Percentiles rank a stretch among this genome's conserved stretches.
These are phyloP conservation scores for Fusarium caatingaense DNA, from an alignment of 2,329 filamentous ascomycete species.

Conservation along the genomic window DNA sequence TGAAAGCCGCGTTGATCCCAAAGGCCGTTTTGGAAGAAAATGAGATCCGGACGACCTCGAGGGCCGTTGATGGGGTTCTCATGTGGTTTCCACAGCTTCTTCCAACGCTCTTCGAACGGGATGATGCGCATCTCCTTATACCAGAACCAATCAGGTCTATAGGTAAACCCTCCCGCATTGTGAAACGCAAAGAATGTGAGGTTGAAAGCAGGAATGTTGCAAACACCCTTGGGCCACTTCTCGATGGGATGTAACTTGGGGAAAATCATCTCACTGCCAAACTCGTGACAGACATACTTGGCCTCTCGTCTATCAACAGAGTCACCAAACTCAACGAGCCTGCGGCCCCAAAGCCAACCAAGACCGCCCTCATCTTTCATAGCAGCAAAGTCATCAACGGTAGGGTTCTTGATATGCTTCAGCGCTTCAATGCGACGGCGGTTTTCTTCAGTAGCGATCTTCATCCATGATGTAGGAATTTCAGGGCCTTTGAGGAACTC, in stretches of 20 bases:
- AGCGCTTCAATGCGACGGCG: background rate
- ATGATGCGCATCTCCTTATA: conserved; percentile 5
- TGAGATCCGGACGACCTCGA: background rate
- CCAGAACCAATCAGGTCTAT: conserved; percentile 7
- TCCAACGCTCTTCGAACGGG: conserved; percentile 8
- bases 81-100: background rate
- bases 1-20: conserved; percentile 11
- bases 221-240: conserved; percentile 6
- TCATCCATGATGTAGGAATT: conserved; percentile 5
- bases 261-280: conserved; percentile 5
- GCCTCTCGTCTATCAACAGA: conserved; percentile 8
- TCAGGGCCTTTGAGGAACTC: background rate
- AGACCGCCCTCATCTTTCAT: conserved; percentile 5
- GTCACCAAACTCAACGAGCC: conserved; percentile 6
- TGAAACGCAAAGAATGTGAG: background rate
- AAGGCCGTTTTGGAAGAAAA: background rate
- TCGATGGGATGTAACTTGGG: background rate
- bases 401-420: background rate
- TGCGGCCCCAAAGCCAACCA: conserved; percentile 5
- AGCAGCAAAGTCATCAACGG: background rate
- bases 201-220: background rate
- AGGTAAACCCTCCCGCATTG: background rate
- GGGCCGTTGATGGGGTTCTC: background rate
- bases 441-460: background rate
- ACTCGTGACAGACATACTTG: background rate